These are phyloP conservation scores for Stachybotrys echinatus DNA, from an alignment of 2,329 filamentous ascomycete species.

Conservation along the genomic window DNA sequence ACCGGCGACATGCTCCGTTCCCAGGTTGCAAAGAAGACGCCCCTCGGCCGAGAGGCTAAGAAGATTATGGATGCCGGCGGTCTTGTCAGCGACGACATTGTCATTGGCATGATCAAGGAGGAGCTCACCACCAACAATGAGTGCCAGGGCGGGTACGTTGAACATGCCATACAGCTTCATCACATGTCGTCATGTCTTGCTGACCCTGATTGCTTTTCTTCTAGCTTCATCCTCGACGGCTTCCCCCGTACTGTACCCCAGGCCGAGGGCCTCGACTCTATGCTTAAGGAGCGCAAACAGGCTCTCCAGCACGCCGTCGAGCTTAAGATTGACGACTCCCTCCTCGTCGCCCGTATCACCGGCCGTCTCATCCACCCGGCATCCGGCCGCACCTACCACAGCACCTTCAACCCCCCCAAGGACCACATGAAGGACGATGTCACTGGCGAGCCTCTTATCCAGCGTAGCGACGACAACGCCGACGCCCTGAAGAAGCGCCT, in stretches of 20 bases:
- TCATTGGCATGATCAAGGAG: constrained; percentile 99
- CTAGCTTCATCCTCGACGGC: constrained; percentile 95
- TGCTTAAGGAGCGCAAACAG: constrained; percentile 75
- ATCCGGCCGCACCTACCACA: constrained; percentile 95
- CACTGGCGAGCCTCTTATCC: constrained; percentile 92
- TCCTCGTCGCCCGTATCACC: constrained; percentile 93
- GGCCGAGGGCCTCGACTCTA: constrained; percentile 88
- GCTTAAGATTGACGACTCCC: constrained; percentile 91
- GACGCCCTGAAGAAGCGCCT: constrained; percentile 94
- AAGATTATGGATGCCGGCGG: constrained; percentile 99
- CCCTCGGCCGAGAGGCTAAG: constrained; percentile 92
- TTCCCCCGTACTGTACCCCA: constrained; percentile 97
- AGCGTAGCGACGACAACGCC: constrained; percentile 95
- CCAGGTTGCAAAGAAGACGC: constrained; percentile 95
- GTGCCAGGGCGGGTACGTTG: constrained; percentile 86
- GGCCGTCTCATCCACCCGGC: constrained; percentile 94
- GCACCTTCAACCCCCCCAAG: constrained; percentile 98
- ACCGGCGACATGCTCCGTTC: constrained; percentile 99
- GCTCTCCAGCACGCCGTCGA: constrained; percentile 92
- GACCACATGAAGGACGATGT: constrained; percentile 89
- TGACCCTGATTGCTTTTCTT: constrained; percentile 3
- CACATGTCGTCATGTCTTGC: neutral
- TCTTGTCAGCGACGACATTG: constrained; percentile 96
- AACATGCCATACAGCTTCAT: neutral
- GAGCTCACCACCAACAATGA: constrained; percentile 92